Percentiles rank a stretch among this genome's conserved stretches.
phyloP scores from a whole-genome alignment of 768 basidiomycete species.

The Trametopsis cervina region DNA sequence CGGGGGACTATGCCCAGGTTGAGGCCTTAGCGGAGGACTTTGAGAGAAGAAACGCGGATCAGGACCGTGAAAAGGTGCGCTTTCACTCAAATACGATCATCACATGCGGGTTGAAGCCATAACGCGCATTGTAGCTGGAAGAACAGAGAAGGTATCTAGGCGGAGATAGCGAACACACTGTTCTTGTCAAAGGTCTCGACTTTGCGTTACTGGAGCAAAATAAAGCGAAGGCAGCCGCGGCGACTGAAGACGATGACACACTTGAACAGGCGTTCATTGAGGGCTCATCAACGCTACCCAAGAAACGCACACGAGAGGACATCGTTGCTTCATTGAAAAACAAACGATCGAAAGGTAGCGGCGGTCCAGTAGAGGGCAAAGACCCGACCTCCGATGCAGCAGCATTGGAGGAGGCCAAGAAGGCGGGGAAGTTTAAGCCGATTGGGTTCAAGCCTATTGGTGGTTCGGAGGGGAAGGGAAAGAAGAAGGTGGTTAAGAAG shows the following conservation, averaged over 20 bases:
- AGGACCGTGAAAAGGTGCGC: constrained; percentile 55
- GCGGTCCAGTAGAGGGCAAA: constrained; percentile 9
- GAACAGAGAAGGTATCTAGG: constrained; percentile 73
- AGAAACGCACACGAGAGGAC: constrained; percentile 76
- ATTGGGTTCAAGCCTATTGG: constrained; percentile 65
- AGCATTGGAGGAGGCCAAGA: constrained; percentile 31
- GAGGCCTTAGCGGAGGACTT: constrained; percentile 82
- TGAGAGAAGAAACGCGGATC: constrained; percentile 48
- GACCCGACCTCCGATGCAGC: constrained; percentile 16
- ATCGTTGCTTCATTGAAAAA: constrained; percentile 67
- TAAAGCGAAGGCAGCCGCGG: constrained; percentile 55
- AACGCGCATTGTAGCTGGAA: constrained; percentile 44
- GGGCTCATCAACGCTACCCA: constrained; percentile 31
- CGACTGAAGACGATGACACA: constrained; percentile 67
- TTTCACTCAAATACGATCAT: background rate
- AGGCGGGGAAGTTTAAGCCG: constrained; percentile 39
- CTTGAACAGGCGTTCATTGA: constrained; percentile 71
- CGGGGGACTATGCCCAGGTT: constrained; percentile 73
- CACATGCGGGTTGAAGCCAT: background rate
- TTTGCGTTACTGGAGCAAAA: constrained; percentile 80
- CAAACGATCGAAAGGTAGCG: constrained; percentile 41
- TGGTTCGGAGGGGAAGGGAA: constrained; percentile 36
- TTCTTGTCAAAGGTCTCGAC: constrained; percentile 89
- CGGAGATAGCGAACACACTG: constrained; percentile 78
- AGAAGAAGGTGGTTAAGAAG: constrained; percentile 39